Percentiles rank a stretch among this genome's conserved stretches.
Conservation (phyloP, 768 basidiomycete species). For the Exsudoporus frostii region DNA sequence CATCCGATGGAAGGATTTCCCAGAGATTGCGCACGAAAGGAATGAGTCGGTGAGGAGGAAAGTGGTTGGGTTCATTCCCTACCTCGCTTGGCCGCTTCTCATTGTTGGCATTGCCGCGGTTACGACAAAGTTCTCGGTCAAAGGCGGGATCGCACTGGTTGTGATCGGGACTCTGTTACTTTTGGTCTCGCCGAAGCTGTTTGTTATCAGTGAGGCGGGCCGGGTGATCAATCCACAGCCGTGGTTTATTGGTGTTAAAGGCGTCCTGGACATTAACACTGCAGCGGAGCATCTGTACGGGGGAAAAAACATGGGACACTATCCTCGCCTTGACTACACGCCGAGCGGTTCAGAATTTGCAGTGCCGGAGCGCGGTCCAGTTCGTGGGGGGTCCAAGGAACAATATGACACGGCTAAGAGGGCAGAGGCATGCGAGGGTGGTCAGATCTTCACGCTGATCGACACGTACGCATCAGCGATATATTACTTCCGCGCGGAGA, state of each 20-base stretch:
- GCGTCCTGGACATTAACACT: conserved; percentile 7
- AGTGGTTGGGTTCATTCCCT: conserved; percentile 6
- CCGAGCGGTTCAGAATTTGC: conserved; percentile 18
- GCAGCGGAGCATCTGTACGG: conserved; percentile 15
- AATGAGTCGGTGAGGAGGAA: conserved; percentile 6
- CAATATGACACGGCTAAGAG: background rate
- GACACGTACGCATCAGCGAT: conserved; percentile 15
- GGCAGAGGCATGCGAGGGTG: background rate
- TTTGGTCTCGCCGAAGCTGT: background rate
- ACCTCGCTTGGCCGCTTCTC: conserved; percentile 7
- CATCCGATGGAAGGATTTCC: conserved; percentile 23
- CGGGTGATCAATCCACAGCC: conserved; percentile 15
- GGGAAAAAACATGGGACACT: background rate
- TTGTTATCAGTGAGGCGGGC: conserved; percentile 14
- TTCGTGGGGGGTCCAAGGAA: conserved; percentile 3
- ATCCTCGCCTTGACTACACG: conserved; percentile 5
- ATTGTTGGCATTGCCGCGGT: background rate
- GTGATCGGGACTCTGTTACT: conserved; percentile 1
- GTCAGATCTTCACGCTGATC: conserved; percentile 13
- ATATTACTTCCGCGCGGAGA: conserved; percentile 17
- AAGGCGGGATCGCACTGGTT: background rate
- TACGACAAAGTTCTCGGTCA: background rate
- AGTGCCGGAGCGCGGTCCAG: background rate
- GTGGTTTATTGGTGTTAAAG: conserved; percentile 23
- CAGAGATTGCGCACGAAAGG: conserved; percentile 8